phyloP scores from a whole-genome alignment of 768 basidiomycete genomes.

The Pleurotus sapidus region DNA sequence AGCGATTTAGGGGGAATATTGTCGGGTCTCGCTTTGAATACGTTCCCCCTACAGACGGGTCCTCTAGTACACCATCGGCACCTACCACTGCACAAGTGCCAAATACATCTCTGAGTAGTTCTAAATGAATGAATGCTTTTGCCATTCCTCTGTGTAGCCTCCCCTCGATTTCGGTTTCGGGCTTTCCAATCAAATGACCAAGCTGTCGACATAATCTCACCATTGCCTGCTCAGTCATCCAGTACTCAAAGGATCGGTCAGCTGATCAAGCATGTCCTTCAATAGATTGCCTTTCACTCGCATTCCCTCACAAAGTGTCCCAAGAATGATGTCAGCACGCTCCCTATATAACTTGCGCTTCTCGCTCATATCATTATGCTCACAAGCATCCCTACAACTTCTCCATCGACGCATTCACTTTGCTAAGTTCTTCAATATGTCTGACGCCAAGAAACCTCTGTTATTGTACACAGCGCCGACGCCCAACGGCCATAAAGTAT shows the following conservation, averaged over 20 bases:
- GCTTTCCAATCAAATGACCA: no score
- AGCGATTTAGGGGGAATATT: slow-evolving; percentile 75
- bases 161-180: no score
- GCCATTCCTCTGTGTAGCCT: no score
- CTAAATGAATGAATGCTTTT: slow-evolving; percentile 4
- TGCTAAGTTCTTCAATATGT: not conserved
- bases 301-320: no score
- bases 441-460: slow-evolving; percentile 31
- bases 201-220: no score
- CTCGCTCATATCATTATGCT: not conserved
- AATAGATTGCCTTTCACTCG: no score
- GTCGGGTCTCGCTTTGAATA: slow-evolving; percentile 51
- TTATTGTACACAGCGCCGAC: slow-evolving; percentile 42
- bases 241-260: not conserved
- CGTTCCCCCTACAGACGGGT: slow-evolving; percentile 24
- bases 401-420: slow-evolving; percentile 16
- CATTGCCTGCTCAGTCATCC: no score
- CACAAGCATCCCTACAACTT: not conserved
- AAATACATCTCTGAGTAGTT: slow-evolving; percentile 9
- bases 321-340: slow-evolving; percentile 1
- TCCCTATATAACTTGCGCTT: not conserved
- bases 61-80: no score
- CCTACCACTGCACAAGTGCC: no score
- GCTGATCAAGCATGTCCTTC: not conserved
- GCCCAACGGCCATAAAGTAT: slow-evolving; percentile 47